phyloP scores from a whole-genome alignment of 2,329 filamentous ascomycete species.

The Sclerotiophoma versabilis region DNA sequence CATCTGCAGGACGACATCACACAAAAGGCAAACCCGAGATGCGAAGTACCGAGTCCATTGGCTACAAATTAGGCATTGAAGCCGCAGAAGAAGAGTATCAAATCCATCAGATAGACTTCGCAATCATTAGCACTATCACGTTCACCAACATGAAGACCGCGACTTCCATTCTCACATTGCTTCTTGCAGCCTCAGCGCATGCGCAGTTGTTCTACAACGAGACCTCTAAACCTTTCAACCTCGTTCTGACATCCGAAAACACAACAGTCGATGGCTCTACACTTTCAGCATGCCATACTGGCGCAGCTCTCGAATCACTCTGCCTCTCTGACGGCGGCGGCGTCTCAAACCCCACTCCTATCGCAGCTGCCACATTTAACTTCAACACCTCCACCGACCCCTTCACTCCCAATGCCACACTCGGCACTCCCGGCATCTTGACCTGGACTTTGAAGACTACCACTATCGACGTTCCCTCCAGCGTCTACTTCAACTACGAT shows the following conservation, averaged over 20 bases:
- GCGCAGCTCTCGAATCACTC: slow-evolving; percentile 58
- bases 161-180: slow-evolving; percentile 23
- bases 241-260: slow-evolving; percentile 51
- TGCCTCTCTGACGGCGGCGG: slow-evolving; percentile 44
- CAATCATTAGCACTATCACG: slow-evolving; percentile 7
- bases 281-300: slow-evolving; percentile 56
- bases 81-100: not conserved
- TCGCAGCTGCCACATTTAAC: slow-evolving; percentile 32
- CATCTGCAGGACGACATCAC: slow-evolving; percentile 9
- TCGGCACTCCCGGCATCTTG: slow-evolving; percentile 48
- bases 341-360: slow-evolving; percentile 26
- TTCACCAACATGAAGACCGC: slow-evolving; percentile 28
- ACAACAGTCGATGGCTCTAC: slow-evolving; percentile 47
- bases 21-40: not conserved
- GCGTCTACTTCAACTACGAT: slow-evolving; percentile 48
- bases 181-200: slow-evolving; percentile 33
- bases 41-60: not conserved
- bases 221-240: slow-evolving; percentile 54
- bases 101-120: not conserved
- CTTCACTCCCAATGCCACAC: slow-evolving; percentile 17
- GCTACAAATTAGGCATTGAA: not conserved
- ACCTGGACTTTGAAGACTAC: slow-evolving; percentile 51
- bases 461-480: slow-evolving; percentile 43
- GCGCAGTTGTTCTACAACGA: slow-evolving; percentile 46
- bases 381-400: slow-evolving; percentile 45